Evolutionary conservation across 2,329 filamentous ascomycete genomes (phyloP), one percentile per base, ranked within the genome.

Genomic region (Alternaria arborescens): DNA sequence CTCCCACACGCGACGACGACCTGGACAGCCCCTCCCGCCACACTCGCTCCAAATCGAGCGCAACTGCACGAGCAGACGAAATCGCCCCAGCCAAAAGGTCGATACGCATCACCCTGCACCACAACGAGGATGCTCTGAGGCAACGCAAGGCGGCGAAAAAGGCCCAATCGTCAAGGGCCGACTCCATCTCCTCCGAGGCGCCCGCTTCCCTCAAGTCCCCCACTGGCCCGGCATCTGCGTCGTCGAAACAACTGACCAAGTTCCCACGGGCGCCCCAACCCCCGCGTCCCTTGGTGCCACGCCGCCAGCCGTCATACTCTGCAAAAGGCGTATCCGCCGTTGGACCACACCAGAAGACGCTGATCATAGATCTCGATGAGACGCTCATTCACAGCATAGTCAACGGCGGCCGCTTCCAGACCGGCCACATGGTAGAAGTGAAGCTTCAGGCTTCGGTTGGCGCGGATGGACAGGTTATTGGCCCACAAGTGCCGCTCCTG

Each of bases 341-440:
- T 54, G 77, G 77, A 3, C 77, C 78, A 55, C 76, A 79, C 62
- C 91, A 95, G 74, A 99, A 99, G 84, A 99, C 95, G 0, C 82
- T 99, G 61, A 94, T 99, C 66, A 85, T 99, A 53, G 95, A 99
- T 77, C 87, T 99, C 18, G 95, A 99, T 79, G 95, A 99, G 80
- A 99, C 95, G 0, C 82, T 99, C 68, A 99, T 99, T 69, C 95
- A 99, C 84, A 97, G 93, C 79, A 93, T 98, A 86, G 94, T 94
- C 62, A 97, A 97, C 78, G 95, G 95, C 30, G 94, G 94, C 54
- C 88, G 94, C 60, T 97, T 97, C 90, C 94, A 92, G 71, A 94
- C 92, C 20, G 95, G 95, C 18, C 95, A 99, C 80, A 99, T 99
- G 95, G 94, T 99, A 53, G 95, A 99, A 81, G 95, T 99, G 65